Evolutionary conservation across 352 stramenopile species (phyloP), one percentile per base, ranked within the genome.

Genomic region (Globisporangium barbulae): DNA sequence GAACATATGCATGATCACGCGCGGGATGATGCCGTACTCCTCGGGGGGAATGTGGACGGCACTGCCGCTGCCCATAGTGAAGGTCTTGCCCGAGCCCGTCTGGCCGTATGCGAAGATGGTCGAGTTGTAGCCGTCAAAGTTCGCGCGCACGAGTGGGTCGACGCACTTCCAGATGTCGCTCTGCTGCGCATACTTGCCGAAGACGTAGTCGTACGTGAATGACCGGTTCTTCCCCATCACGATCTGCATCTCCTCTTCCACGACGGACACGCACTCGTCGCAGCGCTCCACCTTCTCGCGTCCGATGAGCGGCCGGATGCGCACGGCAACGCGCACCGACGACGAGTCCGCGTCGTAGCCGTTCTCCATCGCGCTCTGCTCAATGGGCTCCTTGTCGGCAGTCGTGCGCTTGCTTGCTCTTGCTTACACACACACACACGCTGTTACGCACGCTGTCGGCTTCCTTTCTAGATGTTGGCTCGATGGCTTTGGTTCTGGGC

Each of bases 191-290:
- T 92, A 86, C 70, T 91, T 88, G 60, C 85, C 82, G 71, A 89
- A 96, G 28, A 93, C 85, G 71, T 96, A 92, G 72, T 96, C 89
- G 83, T 94, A 96, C 64, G 89, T 96, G 70, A 96, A 96, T 62
- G 85, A 81, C 56, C 83, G 80, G 70, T 95, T 93, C 78, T 94
- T 93, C 67, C 83, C 85, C 76, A 93, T 91, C 54, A 96, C 81
- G 63, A 96, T 82, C 75, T 96, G 87, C 61, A 74, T 80, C 63
- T 93, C 87, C 42, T 83, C 80, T 49, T 91, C 85, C 50, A 94
- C 78, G 28, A 94, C 82, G 19, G 85, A 92, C 42, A 95, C 76
- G 66, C 88, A 94, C 69, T 96, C 88, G 64, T 94, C 84, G 59
- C 86, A 93, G 30, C 86, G 86, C 67, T 96, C 88, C 9, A 96